A percentile compares a stretch with the other conserved stretches of the same genome.
These are phyloP conservation scores for Monosporascus cannonballus DNA, from an alignment of 2,329 filamentous ascomycete genomes.

Conservation along the genomic window DNA sequence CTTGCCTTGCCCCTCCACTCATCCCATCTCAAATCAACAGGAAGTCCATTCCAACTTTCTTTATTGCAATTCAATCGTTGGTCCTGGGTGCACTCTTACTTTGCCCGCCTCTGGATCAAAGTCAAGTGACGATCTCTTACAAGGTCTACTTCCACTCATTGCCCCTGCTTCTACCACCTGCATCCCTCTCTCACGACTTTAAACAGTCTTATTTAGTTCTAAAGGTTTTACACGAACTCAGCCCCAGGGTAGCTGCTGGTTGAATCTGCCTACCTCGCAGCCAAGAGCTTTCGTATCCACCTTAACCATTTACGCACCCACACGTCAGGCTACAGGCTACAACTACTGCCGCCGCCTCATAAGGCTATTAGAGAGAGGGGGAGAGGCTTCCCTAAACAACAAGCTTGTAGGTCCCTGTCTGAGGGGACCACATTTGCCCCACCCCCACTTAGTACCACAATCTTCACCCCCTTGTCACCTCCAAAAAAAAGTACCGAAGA, in stretches of 20 bases:
- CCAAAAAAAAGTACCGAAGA: background rate
- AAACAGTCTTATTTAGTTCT: too few relatives aligned
- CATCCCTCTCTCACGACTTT: too few relatives aligned
- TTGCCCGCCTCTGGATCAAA: background rate
- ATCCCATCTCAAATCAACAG: too few relatives aligned
- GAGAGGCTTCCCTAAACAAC: too few relatives aligned
- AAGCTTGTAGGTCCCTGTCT: background rate
- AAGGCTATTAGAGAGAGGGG: too few relatives aligned
- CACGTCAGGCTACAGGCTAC: too few relatives aligned
- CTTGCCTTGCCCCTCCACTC: too few relatives aligned
- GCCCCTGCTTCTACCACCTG: too few relatives aligned
- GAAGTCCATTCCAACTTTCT: background rate
- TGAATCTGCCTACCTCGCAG: conserved; percentile 4
- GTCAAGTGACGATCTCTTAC: background rate
- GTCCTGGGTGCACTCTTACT: background rate
- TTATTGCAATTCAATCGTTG: background rate
- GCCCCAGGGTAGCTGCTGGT: conserved; percentile 3
- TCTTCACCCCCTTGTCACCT: background rate
- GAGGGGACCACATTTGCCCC: background rate
- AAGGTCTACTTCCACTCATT: background rate
- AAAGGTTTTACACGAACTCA: too few relatives aligned
- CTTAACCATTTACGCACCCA: too few relatives aligned
- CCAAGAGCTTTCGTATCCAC: background rate
- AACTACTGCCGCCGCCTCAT: too few relatives aligned
- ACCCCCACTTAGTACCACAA: background rate